Evolutionary conservation across 257 asterid genomes (phyloP).

Genomic region (Mitragyna speciosa): DNA sequence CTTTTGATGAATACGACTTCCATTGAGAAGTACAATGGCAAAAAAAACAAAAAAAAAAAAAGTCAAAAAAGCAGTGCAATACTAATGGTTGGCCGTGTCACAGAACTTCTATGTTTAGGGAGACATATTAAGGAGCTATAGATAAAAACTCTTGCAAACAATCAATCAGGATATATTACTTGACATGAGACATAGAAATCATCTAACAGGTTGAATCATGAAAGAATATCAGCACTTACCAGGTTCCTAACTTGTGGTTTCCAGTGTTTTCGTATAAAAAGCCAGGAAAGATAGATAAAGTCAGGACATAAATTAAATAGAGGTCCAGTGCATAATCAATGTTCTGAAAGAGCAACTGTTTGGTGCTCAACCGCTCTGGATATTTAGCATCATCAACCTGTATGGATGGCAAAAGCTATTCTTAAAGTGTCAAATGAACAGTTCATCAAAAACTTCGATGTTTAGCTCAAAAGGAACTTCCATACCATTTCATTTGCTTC

Average conservation of each 20-base stretch:
- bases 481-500: slow-evolving; percentile 19
- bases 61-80: neutral
- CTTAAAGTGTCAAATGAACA: neutral
- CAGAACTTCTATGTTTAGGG: neutral
- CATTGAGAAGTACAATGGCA: neutral
- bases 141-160: neutral
- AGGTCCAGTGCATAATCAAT: slow-evolving; percentile 51
- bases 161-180: neutral
- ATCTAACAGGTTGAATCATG: neutral
- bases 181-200: neutral
- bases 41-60: neutral
- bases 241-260: slow-evolving; percentile 58
- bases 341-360: slow-evolving; percentile 49
- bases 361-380: slow-evolving; percentile 51
- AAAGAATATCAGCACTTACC: slow-evolving; percentile 42
- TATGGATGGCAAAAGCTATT: neutral
- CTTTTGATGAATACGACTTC: too few relatives aligned
- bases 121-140: neutral
- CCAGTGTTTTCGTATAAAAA: slow-evolving; percentile 82
- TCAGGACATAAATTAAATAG: slow-evolving; percentile 51
- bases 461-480: neutral
- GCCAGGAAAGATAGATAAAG: slow-evolving; percentile 68
- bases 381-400: slow-evolving; percentile 32
- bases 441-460: too few relatives aligned
- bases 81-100: neutral